Base-by-base conservation (phyloP, 306 rosid species). In the Rubus idaeus region DNA sequence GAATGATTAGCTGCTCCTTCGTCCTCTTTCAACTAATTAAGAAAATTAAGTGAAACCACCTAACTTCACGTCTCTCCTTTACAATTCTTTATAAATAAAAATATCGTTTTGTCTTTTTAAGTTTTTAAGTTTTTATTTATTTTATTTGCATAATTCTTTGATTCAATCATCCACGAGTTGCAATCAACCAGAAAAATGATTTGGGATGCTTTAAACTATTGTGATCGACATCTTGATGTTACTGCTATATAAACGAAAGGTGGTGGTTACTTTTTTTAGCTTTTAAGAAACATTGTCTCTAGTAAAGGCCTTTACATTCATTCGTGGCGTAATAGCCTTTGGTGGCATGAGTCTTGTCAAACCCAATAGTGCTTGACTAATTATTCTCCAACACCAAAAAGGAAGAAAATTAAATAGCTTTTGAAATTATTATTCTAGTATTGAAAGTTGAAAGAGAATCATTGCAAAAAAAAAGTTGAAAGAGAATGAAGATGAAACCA, bases 1-100 rank as follows among this genome's bases (percentile, higher is more conserved):
- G 50, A 71, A 84, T 78, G 84, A 86, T 78, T 83, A 90, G 75
- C 57, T 76, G 57, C 62, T 49, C 69, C 23, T 5, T 77, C 76
- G 82, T 78, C 81, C 62, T 85, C 69, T 44, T 77, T 20, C 61
- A 39, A 64, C 64, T 55, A 23, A 23, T 23, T 23, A 16, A 55
- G 45, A 55, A 80, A 82, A 71, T 56, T 62, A 69, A 70, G 78
- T 26, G 10, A n/a, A 18, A n/a, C 5, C 69, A 76, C 81, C 49
- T 70, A 62, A 57, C 55, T 46, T 20, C 46, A 74, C 51, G 75
- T 60, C 64, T 66, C 64, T 20, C 35, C 6, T 42, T 67, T 42
- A n/a, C 5, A 39, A 18, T 51, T 4, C 1, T 51, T 20, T 42
- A 37, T 10, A 37, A 16, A 18, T 20, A 4, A 10, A 4, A 11